Evolutionary conservation across 2,329 filamentous ascomycete species (phyloP).

Genomic region (Diaporthe ampelina): DNA sequence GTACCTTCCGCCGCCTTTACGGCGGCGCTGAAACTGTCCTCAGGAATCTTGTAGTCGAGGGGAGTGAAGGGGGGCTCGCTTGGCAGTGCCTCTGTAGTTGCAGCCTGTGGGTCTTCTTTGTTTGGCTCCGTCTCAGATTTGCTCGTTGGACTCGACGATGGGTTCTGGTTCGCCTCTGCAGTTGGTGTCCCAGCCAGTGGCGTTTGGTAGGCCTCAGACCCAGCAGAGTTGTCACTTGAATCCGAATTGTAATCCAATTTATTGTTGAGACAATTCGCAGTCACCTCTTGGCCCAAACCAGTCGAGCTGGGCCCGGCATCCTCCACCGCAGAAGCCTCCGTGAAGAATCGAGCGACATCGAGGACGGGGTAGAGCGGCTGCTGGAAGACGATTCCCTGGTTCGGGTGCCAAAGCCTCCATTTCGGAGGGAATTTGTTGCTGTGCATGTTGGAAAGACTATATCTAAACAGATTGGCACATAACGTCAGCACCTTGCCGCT

Average conservation of each 20-base stretch:
- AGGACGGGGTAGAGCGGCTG: conserved; percentile 46
- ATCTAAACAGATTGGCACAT: conserved; percentile 2
- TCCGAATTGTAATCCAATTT: not conserved
- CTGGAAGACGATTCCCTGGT: conserved; percentile 55
- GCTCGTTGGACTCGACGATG: not conserved
- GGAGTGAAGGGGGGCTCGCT: conserved; percentile 54
- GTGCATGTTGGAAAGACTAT: conserved; percentile 41
- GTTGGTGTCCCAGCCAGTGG: not conserved
- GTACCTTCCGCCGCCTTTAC: conserved; percentile 60
- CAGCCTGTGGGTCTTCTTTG: conserved; percentile 28
- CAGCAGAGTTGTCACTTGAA: not conserved
- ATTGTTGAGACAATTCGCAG: not conserved
- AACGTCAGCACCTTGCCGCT: not conserved
- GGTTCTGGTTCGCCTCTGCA: not conserved
- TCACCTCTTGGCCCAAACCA: conserved; percentile 5
- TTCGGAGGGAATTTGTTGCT: conserved; percentile 33
- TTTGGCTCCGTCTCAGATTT: not conserved
- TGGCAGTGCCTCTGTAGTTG: conserved; percentile 29
- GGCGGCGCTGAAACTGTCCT: conserved; percentile 62
- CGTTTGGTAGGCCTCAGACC: not conserved
- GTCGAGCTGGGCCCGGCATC: not conserved
- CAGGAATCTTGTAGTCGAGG: conserved; percentile 62
- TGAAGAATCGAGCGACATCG: conserved; percentile 39
- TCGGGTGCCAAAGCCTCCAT: conserved; percentile 53
- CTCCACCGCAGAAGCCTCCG: conserved; percentile 36